Conservation (phyloP, 805 yeast species). For the Myxozyma vanderwaltii region DNA sequence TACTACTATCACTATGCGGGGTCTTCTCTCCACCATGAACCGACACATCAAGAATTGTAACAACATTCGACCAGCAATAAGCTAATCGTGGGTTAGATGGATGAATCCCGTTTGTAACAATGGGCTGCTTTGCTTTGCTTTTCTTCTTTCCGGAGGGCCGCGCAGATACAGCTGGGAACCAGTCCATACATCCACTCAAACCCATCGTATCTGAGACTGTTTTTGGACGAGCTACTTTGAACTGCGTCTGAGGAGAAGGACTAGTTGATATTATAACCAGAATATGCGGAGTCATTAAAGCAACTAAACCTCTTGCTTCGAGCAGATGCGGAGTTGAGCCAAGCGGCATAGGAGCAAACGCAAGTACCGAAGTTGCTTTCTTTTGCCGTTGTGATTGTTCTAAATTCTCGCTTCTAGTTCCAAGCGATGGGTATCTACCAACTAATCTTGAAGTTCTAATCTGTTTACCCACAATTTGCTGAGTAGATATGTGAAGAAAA, state of each 20-base stretch:
- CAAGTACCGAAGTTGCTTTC: constrained; percentile 44
- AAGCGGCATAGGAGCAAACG: constrained; percentile 57
- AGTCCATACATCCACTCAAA: constrained; percentile 52
- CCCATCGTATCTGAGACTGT: constrained; percentile 38
- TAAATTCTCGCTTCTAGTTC: constrained; percentile 31
- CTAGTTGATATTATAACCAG: constrained; percentile 58
- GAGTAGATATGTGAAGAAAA: constrained; percentile 63
- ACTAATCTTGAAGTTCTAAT: constrained; percentile 53
- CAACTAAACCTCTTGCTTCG: constrained; percentile 61
- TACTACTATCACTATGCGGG: constrained; percentile 25
- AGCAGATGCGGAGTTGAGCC: constrained; percentile 58
- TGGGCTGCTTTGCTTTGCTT: not conserved
- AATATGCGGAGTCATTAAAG: constrained; percentile 56
- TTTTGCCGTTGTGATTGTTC: constrained; percentile 13
- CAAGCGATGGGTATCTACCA: constrained; percentile 50
- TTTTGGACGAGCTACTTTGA: constrained; percentile 55
- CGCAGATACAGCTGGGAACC: constrained; percentile 60
- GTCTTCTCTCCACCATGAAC: not conserved
- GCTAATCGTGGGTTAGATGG: constrained; percentile 55
- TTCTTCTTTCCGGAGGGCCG: not conserved
- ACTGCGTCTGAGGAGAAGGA: constrained; percentile 56
- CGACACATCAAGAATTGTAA: constrained; percentile 57
- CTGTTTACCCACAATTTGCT: constrained; percentile 56
- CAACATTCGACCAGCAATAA: constrained; percentile 65
- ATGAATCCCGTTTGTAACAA: constrained; percentile 11